Conservation (phyloP, 768 basidiomycete genomes). For the Termitomyces sp. region DNA sequence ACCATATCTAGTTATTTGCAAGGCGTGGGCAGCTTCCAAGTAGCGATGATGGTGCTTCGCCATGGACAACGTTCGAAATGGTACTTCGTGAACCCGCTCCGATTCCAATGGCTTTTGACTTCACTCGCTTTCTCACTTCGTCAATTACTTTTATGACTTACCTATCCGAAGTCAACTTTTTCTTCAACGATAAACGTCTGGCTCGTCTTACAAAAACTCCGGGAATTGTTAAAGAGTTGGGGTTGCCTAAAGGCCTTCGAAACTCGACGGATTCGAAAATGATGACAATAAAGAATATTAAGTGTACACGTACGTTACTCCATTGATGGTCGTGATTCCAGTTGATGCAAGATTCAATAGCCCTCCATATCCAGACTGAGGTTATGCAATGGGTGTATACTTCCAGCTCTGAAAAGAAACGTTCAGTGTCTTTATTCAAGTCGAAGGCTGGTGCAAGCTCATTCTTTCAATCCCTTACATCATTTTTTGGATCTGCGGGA, state of each 20-base stretch:
- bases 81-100: conserved; percentile 72
- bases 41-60: conserved; percentile 20
- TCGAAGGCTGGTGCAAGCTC: conserved; percentile 27
- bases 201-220: conserved; percentile 59
- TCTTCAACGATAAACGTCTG: conserved; percentile 73
- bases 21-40: conserved; percentile 64
- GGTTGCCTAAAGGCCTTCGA: conserved; percentile 52
- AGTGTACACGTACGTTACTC: conserved; percentile 48
- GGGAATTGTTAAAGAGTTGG: conserved; percentile 43
- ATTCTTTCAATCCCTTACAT: conserved; percentile 36
- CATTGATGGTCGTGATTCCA: conserved; percentile 1
- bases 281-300: conserved; percentile 67
- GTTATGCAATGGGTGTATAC: conserved; percentile 78
- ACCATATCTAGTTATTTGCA: conserved; percentile 58
- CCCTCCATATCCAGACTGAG: conserved; percentile 73
- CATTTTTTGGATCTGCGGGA: conserved; percentile 35
- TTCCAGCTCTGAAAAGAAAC: conserved; percentile 55
- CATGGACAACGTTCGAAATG: conserved; percentile 93
- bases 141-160: conserved; percentile 91
- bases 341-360: conserved; percentile 25
- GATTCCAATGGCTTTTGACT: conserved; percentile 80
- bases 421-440: conserved; percentile 25
- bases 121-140: conserved; percentile 84
- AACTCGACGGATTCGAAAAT: conserved; percentile 47
- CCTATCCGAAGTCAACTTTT: conserved; percentile 72